These are phyloP conservation scores for Celoporthe dispersa DNA, from an alignment of 2,329 filamentous ascomycete species.

Conservation along the genomic window DNA sequence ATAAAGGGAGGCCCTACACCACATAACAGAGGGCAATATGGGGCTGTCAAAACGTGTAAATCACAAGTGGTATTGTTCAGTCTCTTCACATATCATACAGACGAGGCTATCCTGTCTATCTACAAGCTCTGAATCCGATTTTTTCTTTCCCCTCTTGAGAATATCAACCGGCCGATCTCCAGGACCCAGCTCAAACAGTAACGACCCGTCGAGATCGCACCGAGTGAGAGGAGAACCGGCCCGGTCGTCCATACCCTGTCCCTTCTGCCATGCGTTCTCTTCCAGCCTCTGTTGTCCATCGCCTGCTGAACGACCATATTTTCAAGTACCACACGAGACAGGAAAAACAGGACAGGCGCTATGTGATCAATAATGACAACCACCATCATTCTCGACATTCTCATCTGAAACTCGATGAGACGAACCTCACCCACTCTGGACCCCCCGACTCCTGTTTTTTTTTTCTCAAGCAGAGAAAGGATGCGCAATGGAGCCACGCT, in stretches of 20 bases:
- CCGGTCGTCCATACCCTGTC: conserved; percentile 29
- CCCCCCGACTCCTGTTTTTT: neutral
- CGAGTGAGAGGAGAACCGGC: conserved; percentile 25
- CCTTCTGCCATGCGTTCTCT: neutral
- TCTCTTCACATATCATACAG: conserved; percentile 2
- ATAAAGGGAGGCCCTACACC: neutral
- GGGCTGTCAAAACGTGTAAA: neutral
- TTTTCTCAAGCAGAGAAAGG: conserved; percentile 7
- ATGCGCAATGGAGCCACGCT: conserved; percentile 10
- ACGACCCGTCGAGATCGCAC: neutral
- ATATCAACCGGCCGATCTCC: neutral
- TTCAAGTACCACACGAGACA: conserved; percentile 2
- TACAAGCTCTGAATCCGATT: conserved; percentile 1
- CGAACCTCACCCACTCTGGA: no score
- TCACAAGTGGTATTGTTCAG: conserved; percentile 6
- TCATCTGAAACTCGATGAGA: neutral
- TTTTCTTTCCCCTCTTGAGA: neutral
- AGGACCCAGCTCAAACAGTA: conserved; percentile 12
- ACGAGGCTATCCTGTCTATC: conserved; percentile 5
- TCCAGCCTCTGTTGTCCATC: neutral
- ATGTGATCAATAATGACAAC: neutral
- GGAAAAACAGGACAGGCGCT: neutral
- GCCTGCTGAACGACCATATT: no score
- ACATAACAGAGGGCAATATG: neutral
- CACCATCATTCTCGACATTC: neutral